phyloP scores from a whole-genome alignment of 257 asterid genomes.

The Solanum medicagineum region DNA sequence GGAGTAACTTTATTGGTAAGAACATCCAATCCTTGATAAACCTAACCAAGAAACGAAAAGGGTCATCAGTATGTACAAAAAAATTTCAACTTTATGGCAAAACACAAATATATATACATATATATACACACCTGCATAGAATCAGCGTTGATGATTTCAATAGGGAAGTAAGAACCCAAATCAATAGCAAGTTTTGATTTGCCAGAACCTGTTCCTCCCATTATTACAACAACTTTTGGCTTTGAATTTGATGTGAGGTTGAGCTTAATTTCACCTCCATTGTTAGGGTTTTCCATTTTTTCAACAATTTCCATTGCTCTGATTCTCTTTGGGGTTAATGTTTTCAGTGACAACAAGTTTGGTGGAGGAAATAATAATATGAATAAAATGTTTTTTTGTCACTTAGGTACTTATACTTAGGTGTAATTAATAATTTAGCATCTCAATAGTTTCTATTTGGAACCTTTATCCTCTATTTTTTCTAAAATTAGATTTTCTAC shows the following conservation, averaged over 20 bases:
- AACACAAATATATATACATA: background rate
- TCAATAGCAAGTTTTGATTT: conserved; percentile 84
- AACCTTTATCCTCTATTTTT: background rate
- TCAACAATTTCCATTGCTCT: background rate
- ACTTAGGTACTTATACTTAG: background rate
- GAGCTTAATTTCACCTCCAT: background rate
- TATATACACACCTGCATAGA: conserved; percentile 65
- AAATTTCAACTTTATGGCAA: background rate
- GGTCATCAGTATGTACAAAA: background rate
- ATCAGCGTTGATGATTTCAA: conserved; percentile 88
- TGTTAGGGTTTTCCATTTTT: background rate
- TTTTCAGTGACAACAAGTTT: background rate
- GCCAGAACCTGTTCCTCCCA: conserved; percentile 83
- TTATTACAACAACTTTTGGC: conserved; percentile 59
- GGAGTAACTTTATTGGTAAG: conserved; percentile 77
- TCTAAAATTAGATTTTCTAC: background rate
- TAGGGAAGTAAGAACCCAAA: conserved; percentile 63
- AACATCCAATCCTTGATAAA: conserved; percentile 75
- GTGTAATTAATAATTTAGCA: background rate
- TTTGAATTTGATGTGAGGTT: conserved; percentile 13
- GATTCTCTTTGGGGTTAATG: background rate
- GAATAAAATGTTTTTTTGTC: background rate
- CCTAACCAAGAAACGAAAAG: conserved; percentile 17
- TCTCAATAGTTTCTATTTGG: background rate
- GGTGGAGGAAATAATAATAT: background rate